Base-by-base conservation (phyloP, 306 rosid genomes). In the Carpinus viminea region DNA sequence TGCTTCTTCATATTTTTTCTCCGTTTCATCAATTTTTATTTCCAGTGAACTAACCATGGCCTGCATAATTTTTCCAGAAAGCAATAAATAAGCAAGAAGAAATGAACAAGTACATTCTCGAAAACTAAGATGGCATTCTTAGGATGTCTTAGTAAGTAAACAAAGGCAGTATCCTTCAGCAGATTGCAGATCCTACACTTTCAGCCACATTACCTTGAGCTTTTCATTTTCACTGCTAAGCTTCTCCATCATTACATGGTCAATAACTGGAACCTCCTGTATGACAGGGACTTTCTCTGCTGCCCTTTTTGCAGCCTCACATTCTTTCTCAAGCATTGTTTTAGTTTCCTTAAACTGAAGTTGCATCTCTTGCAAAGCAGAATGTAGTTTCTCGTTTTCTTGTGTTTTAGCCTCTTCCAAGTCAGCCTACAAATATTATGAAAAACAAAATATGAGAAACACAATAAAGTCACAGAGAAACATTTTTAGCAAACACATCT, bases 221-320 rank as follows among this genome's bases (percentile, higher is more conserved):
- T 91, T 91, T 84, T 96, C 97, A 80, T 96, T 96, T 91, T 96
- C 99, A 78, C 79, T 79, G 38, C 87, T 81, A 70, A 96, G 93
- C 85, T 90, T 91, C 85, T 89, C 96, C 80, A 93, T 15, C 89
- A 87, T 78, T 79, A 83, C 87, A 85, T 89, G 75, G 85, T 96
- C 99, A 79, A 96, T 83, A 88, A 93, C 98, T 51, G 98, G 96
- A 91, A 96, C 87, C 91, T 96, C 97, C 76, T 96, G 96, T 83
- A 96, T 82, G 56, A 90, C 74, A 50, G 98, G 97, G 21, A 64
- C 87, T 75, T 61, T 85, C 86, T 91, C 96, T 45, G 86, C 89
- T 79, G 82, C 93, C 85, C 86, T 87, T 88, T n/a, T 91, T 68
- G 88, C 81, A 78, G 89, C 85, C 75, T 91, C 97, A 5, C 84